Evolutionary conservation across 2,329 filamentous ascomycete genomes (phyloP).

Genomic region (Fusarium armeniacum): DNA sequence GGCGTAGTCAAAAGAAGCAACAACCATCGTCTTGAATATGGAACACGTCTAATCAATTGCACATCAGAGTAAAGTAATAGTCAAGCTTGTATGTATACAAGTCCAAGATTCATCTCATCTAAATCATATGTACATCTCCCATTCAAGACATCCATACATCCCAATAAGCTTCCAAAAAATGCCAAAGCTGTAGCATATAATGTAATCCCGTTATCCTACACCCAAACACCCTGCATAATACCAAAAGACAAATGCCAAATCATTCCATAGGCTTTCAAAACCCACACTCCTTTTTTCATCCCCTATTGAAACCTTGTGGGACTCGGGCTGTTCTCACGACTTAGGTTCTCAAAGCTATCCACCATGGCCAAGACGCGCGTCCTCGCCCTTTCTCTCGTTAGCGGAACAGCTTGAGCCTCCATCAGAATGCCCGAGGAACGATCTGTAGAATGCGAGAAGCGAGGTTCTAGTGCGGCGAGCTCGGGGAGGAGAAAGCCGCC

Average conservation of each 20-base stretch:
- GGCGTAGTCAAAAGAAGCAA: neutral
- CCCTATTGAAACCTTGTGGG: constrained; percentile 47
- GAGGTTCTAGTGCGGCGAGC: constrained; percentile 39
- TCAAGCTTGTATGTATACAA: constrained; percentile 23
- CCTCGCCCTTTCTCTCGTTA: constrained; percentile 56
- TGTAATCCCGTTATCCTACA: constrained; percentile 19
- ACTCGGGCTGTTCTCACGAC: constrained; percentile 61
- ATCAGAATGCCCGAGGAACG: constrained; percentile 55
- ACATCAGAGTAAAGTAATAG: constrained; percentile 10
- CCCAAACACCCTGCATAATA: constrained; percentile 41
- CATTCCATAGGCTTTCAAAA: neutral
- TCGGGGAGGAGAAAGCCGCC: constrained; percentile 43
- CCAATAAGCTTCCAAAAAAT: constrained; percentile 24
- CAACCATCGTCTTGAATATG: too few relatives aligned
- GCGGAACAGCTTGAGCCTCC: constrained; percentile 63
- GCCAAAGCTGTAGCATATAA: constrained; percentile 27
- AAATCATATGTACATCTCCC: constrained; percentile 24
- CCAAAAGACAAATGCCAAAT: constrained; percentile 17
- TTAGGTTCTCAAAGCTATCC: constrained; percentile 66
- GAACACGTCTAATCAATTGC: neutral
- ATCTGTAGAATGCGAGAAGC: constrained; percentile 51
- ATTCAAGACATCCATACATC: constrained; percentile 4
- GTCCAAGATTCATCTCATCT: constrained; percentile 21
- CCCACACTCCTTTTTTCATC: neutral
- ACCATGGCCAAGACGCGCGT: constrained; percentile 69